Percentiles rank a stretch among this genome's conserved stretches.
Conservation (phyloP, 2,329 filamentous ascomycete genomes). For the Aspergillus udagawae region DNA sequence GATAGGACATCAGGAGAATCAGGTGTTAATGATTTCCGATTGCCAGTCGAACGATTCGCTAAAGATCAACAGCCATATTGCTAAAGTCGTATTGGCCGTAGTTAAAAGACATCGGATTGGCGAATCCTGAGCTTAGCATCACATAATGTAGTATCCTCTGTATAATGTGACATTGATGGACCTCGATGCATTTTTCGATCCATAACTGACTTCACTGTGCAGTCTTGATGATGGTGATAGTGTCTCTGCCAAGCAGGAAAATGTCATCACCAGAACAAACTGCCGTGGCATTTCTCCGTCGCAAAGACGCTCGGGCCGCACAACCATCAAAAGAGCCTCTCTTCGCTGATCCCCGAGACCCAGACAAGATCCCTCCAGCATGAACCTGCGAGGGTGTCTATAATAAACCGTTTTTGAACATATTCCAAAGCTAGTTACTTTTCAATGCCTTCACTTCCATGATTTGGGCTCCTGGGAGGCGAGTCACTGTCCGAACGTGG, state of each 20-base stretch:
- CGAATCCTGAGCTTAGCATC: background rate
- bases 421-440: constrained; percentile 2
- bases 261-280: constrained; percentile 2
- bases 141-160: background rate
- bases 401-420: constrained; percentile 4
- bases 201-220: background rate
- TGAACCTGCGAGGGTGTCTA: constrained; percentile 3
- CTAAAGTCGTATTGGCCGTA: background rate
- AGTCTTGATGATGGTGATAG: background rate
- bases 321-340: background rate
- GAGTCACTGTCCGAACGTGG: constrained; percentile 38
- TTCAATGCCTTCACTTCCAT: constrained; percentile 32
- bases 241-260: constrained; percentile 2
- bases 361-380: background rate
- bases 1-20: background rate
- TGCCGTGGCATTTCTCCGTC: constrained; percentile 17
- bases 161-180: background rate
- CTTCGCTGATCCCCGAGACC: background rate
- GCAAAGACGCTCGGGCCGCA: constrained; percentile 16
- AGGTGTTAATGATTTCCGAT: background rate
- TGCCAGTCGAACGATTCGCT: background rate
- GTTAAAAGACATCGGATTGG: background rate
- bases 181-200: background rate
- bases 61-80: background rate
- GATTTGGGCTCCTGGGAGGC: constrained; percentile 36